phyloP scores from a whole-genome alignment of 192 early-diverging fungal genomes.

The Coemansia interrupta region DNA sequence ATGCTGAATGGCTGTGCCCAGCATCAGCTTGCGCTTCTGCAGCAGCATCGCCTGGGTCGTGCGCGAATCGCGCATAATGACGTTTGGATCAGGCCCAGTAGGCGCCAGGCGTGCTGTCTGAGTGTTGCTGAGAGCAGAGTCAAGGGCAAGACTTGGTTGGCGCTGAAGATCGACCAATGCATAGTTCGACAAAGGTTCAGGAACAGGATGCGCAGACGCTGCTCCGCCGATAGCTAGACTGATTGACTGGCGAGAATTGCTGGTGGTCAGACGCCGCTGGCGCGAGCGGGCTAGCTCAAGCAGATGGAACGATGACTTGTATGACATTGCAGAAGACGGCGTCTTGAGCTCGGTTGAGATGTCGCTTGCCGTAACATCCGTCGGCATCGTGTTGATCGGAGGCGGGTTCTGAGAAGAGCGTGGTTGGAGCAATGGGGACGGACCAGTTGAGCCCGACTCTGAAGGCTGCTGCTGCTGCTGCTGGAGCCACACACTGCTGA shows the following conservation, averaged over 20 bases:
- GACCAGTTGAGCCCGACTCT: background rate
- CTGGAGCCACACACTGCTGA: background rate
- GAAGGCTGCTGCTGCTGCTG: background rate
- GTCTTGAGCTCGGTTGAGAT: conserved; percentile 12
- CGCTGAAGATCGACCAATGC: conserved; percentile 24
- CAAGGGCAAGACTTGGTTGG: conserved; percentile 29
- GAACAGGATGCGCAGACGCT: background rate
- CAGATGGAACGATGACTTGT: conserved; percentile 51
- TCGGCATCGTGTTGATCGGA: background rate
- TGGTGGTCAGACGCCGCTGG: conserved; percentile 38
- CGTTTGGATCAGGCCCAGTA: conserved; percentile 46
- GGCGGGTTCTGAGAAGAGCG: background rate
- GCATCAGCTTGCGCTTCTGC: conserved; percentile 46
- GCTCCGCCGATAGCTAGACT: background rate
- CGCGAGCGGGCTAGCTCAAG: conserved; percentile 44
- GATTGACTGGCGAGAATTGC: conserved; percentile 39
- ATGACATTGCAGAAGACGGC: conserved; percentile 36
- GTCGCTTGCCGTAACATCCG: background rate
- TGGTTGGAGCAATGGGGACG: conserved; percentile 6
- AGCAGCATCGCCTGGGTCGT: conserved; percentile 47
- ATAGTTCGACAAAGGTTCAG: conserved; percentile 5
- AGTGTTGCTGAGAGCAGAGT: conserved; percentile 22
- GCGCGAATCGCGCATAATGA: conserved; percentile 53
- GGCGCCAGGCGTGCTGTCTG: conserved; percentile 39
- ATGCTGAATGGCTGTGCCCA: conserved; percentile 41